Base-by-base conservation (phyloP, 495 filamentous ascomycete species). In the Penicillium paradoxum region DNA sequence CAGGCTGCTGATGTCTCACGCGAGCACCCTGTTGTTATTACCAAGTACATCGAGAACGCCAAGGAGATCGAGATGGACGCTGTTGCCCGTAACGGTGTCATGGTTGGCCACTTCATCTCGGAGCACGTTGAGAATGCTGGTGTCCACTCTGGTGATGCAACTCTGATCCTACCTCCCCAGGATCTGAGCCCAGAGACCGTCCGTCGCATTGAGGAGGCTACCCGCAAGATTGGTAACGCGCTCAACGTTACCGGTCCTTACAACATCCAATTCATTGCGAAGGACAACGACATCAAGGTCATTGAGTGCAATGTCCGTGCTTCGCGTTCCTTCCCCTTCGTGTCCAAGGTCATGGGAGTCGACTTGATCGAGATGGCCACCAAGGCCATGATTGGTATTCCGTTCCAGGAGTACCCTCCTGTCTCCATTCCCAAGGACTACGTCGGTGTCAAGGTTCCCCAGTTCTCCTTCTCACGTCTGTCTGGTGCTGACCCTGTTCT, bases 211-310 rank as follows among this genome's bases (percentile, higher is more conserved):
- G 90, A 90, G 67, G 92, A 96, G 63, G 93, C 93, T 11, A 98
- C 93, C 8, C 79, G 88, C 51, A 96, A 96, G 80, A 98, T 98
- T 49, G 93, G 87, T 51, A 84, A 88, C 57, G 93, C 95, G 24
- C 83, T 98, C 19, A 96, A 97, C 62, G 87, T 98, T 42, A 97
- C 93, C 36, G 93, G 93, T 39, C 93, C 93, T 18, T 96, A 86
- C 80, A 98, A 98, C 73, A 98, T 98, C 55, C 93, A 98, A 70
- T 98, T 98, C 74, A 98, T 98, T 60, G 93, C 93, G 46, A 98
- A 98, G 76, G 90, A 97, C 69, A 97, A 97, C 64, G 93, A 97
- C 59, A 97, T 98, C 74, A 98, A 97, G 78, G 93, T 66, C 55
- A 98, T 98, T 56, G 93, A 98, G 73, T 98, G 93, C 73, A 98